These are phyloP conservation scores for Peniophora sp. DNA, from an alignment of 1,284 basidiomycete species.

Conservation along the genomic window DNA sequence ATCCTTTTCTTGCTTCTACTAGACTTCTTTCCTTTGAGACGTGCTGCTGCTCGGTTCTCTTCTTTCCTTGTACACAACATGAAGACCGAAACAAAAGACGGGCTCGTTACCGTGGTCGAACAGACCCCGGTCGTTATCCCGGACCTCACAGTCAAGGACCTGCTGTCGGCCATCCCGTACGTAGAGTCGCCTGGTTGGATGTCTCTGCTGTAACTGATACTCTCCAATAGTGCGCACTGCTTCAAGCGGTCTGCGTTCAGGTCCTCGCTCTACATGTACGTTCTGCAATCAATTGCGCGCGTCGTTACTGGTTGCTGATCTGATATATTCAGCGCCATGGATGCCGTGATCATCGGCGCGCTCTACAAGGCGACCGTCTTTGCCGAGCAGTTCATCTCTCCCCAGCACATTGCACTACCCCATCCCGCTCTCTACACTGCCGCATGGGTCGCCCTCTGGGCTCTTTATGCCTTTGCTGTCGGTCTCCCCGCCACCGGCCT, in stretches of 20 bases:
- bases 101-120: slow-evolving; percentile 32
- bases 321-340: slow-evolving; percentile 51
- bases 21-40: background rate
- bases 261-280: slow-evolving; percentile 80
- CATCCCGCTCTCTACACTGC: slow-evolving; percentile 57
- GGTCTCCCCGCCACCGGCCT: slow-evolving; percentile 90
- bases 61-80: slow-evolving; percentile 3
- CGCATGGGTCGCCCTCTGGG: slow-evolving; percentile 70
- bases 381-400: slow-evolving; percentile 60
- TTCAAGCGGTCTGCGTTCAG: slow-evolving; percentile 85
- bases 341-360: slow-evolving; percentile 61
- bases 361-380: slow-evolving; percentile 67
- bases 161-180: slow-evolving; percentile 85
- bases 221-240: slow-evolving; percentile 70
- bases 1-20: slow-evolving; percentile 2
- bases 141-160: slow-evolving; percentile 78
- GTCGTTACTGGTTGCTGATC: slow-evolving; percentile 10
- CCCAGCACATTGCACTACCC: slow-evolving; percentile 50
- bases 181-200: slow-evolving; percentile 18
- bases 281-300: slow-evolving; percentile 9
- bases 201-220: background rate
- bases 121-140: slow-evolving; percentile 68
- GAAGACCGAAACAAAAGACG: slow-evolving; percentile 17
- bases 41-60: background rate
- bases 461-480: slow-evolving; percentile 74